Percentiles rank a stretch among this genome's conserved stretches.
Evolutionary conservation across 164 flowering plant species (phyloP).

Genomic region (Vitis amurensis): DNA sequence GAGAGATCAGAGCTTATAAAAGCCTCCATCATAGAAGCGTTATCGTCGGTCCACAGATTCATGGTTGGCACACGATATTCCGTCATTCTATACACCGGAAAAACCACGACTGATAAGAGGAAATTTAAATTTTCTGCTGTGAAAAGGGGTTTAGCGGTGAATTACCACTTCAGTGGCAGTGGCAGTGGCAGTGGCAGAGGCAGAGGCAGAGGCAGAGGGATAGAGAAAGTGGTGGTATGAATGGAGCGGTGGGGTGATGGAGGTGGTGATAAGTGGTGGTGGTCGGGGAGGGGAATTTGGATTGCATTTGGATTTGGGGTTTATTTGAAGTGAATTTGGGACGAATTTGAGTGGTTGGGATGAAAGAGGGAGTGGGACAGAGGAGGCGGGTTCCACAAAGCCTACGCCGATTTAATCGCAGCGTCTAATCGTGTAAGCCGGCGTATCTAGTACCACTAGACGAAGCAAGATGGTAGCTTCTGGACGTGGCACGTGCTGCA

Average conservation of each 20-base stretch:
- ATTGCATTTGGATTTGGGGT: slow-evolving; percentile 31
- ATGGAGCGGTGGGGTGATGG: not conserved
- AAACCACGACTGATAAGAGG: not conserved
- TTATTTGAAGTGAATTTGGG: slow-evolving; percentile 39
- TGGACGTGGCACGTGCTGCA: too few relatives aligned
- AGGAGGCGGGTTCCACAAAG: slow-evolving; percentile 35
- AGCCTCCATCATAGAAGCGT: slow-evolving; percentile 77
- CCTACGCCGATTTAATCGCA: slow-evolving; percentile 31
- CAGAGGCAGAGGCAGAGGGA: not conserved
- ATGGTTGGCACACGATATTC: slow-evolving; percentile 46
- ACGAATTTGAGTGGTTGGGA: slow-evolving; percentile 18
- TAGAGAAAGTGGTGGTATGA: not conserved
- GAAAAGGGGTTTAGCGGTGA: too few relatives aligned
- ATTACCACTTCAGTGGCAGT: not conserved
- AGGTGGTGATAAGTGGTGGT: slow-evolving; percentile 3
- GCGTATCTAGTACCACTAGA: slow-evolving; percentile 2
- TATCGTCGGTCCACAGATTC: slow-evolving; percentile 79
- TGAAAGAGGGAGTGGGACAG: not conserved
- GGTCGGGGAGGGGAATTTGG: slow-evolving; percentile 10
- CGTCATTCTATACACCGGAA: slow-evolving; percentile 24
- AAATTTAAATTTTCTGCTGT: too few relatives aligned
- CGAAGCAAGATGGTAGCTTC: too few relatives aligned
- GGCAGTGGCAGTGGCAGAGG: too few relatives aligned
- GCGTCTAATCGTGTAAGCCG: not conserved
- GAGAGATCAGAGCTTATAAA: slow-evolving; percentile 68